Evolutionary conservation across 2,329 filamentous ascomycete species (phyloP), one percentile per base, ranked within the genome.

Genomic region (Stemphylium vesicarium): DNA sequence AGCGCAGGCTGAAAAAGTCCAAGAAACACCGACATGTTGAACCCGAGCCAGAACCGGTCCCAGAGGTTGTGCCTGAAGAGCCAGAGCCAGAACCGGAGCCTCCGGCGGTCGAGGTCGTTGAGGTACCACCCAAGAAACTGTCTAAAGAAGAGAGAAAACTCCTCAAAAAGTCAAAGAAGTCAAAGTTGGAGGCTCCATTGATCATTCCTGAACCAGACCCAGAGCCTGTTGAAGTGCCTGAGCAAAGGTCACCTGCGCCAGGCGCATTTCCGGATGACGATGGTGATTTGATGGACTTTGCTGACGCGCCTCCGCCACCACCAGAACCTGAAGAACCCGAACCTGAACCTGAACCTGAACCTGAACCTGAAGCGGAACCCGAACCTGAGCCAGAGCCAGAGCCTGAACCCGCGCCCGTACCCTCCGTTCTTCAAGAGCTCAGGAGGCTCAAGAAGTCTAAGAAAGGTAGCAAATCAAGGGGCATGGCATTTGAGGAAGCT

Each of bases 401-500:
- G 13, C 43, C 45, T 22, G 52, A 22, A 11, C 26, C 41, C 22
- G 47, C 42, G n/a, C 60, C 63, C 4, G 63, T 66, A 45, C 64
- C 57, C 6, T 59, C 22, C 16, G 65, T 73, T 13, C 53, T 52
- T 33, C 58, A 53, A 31, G 45, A 54, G 46, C 46, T 54, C 32
- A 64, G 58, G 50, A 67, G 58, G 47, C 41, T 60, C 3, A 66
- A 66, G 35, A 69, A 69, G 46, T 61, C 63, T 3, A 69, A 69
- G 48, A 69, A 76, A 49, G 61, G 71, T 22, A 70, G 64, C 61
- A 73, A 66, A 44, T 57, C 59, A 84, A 86, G 76, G 95, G 89
- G 73, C 89, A 95, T 61, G 32, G 62, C 69, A 7, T 43, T 72
- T 9, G 69, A 72, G 29, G 73, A 75, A 45, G 66, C 63, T 16